Evolutionary conservation across 1,139 yeast species (phyloP), one percentile per base, ranked within the genome.

Genomic region (Saccharomyces hybrid): DNA sequence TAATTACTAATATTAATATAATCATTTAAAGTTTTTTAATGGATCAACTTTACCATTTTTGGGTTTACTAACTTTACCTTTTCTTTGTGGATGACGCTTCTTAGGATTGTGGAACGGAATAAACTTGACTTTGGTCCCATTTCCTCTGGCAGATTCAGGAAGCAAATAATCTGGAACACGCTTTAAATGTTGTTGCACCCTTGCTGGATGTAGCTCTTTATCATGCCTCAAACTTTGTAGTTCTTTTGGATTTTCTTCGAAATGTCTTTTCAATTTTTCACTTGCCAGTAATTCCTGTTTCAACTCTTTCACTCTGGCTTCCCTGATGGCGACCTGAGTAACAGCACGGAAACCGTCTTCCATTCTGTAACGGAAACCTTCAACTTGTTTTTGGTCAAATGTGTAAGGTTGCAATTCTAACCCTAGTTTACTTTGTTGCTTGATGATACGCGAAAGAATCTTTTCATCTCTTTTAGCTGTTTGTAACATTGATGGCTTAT

Each of bases 221-320:
- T 93, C 99, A 68, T 93, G 99, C 69, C 97, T 85, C 69, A 93
- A 80, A 53, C 86, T 83, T 12, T 83, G 83, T 66, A 93, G 78
- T 72, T 95, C 99, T 66, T 89, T 95, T n/a, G 99, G 99, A 69
- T 93, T 93, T 68, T 93, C 99, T 72, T 93, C 97, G 67, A 95
- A 95, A 73, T 90, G 96, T 66, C 97, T 82, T 72, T 90, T 90
- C 68, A 95, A 79, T 67, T 89, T 90, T 60, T 90, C 97, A 61
- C 95, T 87, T 48, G 91, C 83, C 59, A 95, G 76, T 69, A 95
- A 78, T 71, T 95, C 99, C 64, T 85, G 81, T 69, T 88, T 87
- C 69, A 95, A 79, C 70, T 95, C 99, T 68, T 84, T 87, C 55
- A 91, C 81, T 66, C 99, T 82, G 1, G 99, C 98, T 67, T 93